phyloP scores from a whole-genome alignment of 2,329 filamentous ascomycete genomes.

The Fusarium staphyleae region DNA sequence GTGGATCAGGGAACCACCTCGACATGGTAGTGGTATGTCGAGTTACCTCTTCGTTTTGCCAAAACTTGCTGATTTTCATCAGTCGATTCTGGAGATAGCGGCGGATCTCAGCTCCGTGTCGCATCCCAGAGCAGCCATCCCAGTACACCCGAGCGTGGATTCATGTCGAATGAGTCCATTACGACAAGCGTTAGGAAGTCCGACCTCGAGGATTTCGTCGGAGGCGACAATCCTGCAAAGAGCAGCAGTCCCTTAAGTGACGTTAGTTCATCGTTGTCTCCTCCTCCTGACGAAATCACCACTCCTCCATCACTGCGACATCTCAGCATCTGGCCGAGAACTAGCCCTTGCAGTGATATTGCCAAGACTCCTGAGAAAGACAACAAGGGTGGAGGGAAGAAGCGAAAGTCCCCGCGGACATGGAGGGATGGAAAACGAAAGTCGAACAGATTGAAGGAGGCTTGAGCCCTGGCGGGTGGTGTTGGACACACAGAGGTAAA shows the following conservation, averaged over 20 bases:
- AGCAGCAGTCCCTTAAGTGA: slow-evolving; percentile 3
- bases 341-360: background rate
- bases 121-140: background rate
- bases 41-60: background rate
- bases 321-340: background rate
- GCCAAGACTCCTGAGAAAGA: background rate
- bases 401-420: background rate
- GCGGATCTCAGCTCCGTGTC: background rate
- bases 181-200: background rate
- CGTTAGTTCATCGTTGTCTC: slow-evolving; percentile 22
- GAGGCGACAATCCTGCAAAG: background rate
- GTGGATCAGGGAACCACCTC: slow-evolving; percentile 26
- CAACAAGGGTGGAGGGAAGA: background rate
- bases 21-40: slow-evolving; percentile 13
- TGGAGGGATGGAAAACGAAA: background rate
- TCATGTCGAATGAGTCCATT: background rate
- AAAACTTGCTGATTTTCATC: background rate
- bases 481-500: background rate
- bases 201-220: background rate
- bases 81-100: background rate
- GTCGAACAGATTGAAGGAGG: background rate
- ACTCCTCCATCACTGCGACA: slow-evolving; percentile 26
- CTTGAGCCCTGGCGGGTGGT: background rate
- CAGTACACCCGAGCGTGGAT: background rate
- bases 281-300: slow-evolving; percentile 18